phyloP scores from a whole-genome alignment of 73 alveolate species.

The Blepharisma japonicum region DNA sequence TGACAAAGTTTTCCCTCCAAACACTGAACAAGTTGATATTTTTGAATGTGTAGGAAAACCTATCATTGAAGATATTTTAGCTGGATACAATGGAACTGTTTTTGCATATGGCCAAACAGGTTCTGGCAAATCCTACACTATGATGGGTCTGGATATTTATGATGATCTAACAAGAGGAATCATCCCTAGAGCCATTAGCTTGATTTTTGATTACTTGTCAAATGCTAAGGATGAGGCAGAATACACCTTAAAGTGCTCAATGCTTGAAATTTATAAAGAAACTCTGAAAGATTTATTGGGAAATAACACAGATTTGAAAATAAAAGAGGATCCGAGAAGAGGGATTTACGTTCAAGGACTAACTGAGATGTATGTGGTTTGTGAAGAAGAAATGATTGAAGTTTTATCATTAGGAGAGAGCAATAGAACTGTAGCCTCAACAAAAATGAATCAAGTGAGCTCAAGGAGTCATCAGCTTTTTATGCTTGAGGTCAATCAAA shows the following conservation, averaged over 20 bases:
- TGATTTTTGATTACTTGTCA: conserved; percentile 30
- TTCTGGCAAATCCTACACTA: conserved; percentile 93
- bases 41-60: conserved; percentile 68
- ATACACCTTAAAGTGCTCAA: conserved; percentile 62
- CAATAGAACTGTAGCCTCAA: conserved; percentile 67
- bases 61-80: conserved; percentile 66
- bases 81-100: conserved; percentile 86
- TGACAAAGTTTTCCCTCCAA: conserved; percentile 75
- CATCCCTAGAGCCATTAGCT: conserved; percentile 75
- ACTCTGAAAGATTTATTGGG: conserved; percentile 59
- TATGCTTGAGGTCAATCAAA: conserved; percentile 48
- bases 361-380: conserved; percentile 51
- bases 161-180: conserved; percentile 76
- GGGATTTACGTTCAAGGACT: conserved; percentile 82
- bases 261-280: conserved; percentile 83
- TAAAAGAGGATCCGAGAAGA: conserved; percentile 65
- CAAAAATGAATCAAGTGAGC: conserved; percentile 63
- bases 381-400: conserved; percentile 45
- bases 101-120: conserved; percentile 98
- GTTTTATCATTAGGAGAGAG: conserved; percentile 57
- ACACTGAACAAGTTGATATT: conserved; percentile 59
- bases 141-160: conserved; percentile 87
- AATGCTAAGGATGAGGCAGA: conserved; percentile 50
- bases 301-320: conserved; percentile 56
- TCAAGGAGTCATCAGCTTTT: conserved; percentile 70